Evolutionary conservation across 345 rosid genomes (phyloP), one percentile per base, ranked within the genome.

Genomic region (Jatropha curcas): DNA sequence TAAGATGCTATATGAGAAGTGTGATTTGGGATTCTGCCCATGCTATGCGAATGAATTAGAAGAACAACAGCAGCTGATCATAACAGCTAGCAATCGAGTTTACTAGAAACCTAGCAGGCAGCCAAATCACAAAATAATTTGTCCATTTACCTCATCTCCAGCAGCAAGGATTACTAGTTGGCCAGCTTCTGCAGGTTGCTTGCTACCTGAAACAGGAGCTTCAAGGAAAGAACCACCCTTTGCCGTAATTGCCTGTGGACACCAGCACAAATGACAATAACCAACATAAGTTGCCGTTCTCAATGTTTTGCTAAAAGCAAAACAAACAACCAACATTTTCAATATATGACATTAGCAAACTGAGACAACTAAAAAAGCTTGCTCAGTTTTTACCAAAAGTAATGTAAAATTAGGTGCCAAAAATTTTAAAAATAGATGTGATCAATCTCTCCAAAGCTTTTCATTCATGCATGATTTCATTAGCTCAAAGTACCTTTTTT

Each of bases 141-240:
- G 30, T 39, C 46, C 48, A 24, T 65, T 76, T 81, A 89, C 98
- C 94, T 95, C 87, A 56, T 92, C 97, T 35, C 98, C 98, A 76
- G 99, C 99, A 67, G 96, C 91, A 66, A 95, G 93, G 65, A 92
- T 95, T 53, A 95, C 86, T 2, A 95, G 86, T 77, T 95, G 97
- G 45, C 97, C 99, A 82, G 90, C 90, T 90, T 95, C 99, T 4
- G 99, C 99, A 22, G 98, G 98, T 74, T 95, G 88, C 80, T 92
- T 92, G 80, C 99, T 92, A 67, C 98, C 98, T 0, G 99, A 92
- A 79, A 95, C 99, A 0, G 99, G 99, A 56, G 92, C 99, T 84
- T 95, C 98, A 28, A 95, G 85, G 76, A 89, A 95, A 55, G 80
- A 74, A 70, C 90, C 97, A 41, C 97, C 98, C 72, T 87, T 95